A percentile compares a stretch with the other conserved stretches of the same genome.
These are phyloP conservation scores for Cucurbita moschata DNA, from an alignment of 306 rosid genomes.

Conservation along the genomic window DNA sequence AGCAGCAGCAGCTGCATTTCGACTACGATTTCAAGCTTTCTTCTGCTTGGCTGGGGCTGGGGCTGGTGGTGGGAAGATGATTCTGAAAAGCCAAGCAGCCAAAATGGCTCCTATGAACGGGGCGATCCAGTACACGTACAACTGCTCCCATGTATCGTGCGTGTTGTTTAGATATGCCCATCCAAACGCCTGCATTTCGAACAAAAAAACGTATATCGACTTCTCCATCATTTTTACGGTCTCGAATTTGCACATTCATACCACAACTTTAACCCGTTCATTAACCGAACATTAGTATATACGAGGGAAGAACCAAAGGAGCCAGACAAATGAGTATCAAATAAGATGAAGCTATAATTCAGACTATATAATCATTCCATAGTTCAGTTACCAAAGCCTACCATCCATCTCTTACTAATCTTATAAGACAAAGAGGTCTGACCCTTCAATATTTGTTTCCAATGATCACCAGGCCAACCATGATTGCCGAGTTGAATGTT, in stretches of 20 bases:
- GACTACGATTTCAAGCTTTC: neutral
- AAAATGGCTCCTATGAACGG: constrained; percentile 59
- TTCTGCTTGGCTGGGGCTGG: neutral
- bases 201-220: neutral
- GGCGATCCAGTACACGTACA: constrained; percentile 72
- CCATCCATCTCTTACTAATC: neutral
- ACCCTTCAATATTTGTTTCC: neutral
- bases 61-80: constrained; percentile 31
- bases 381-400: neutral
- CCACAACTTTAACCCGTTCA: neutral
- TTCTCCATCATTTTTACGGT: neutral
- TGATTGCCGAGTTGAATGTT: neutral
- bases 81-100: constrained; percentile 69
- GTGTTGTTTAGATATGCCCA: constrained; percentile 65
- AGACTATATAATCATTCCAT: neutral
- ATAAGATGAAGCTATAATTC: neutral
- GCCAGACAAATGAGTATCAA: neutral
- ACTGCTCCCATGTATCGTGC: constrained; percentile 84
- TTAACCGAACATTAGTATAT: neutral
- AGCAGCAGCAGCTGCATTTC: neutral
- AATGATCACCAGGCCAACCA: no score
- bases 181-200: constrained; percentile 57
- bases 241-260: no score
- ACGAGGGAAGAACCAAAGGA: neutral
- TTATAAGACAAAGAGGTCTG: neutral